Conservation (phyloP, 139 green algal species). For the Asterochloris erici region DNA sequence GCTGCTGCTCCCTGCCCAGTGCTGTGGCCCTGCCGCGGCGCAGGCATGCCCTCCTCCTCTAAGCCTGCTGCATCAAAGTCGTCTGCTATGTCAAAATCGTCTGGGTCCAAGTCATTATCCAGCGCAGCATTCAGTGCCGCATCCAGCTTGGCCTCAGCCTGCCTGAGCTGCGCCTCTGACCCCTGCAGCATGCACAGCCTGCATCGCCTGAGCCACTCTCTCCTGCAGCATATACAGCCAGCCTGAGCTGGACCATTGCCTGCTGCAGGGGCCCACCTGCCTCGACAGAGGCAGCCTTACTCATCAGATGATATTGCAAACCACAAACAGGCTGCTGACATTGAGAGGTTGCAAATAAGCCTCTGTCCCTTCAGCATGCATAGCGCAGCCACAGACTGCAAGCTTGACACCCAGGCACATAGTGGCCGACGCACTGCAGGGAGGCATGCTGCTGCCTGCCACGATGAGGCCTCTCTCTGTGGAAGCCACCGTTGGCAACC, state of each 20-base stretch:
- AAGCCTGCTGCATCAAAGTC: neutral
- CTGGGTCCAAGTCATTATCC: neutral
- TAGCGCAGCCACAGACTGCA: too few relatives aligned
- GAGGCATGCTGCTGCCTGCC: neutral
- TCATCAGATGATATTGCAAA: too few relatives aligned
- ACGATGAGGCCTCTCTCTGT: neutral
- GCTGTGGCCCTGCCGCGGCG: neutral
- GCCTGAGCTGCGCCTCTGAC: neutral
- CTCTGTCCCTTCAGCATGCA: too few relatives aligned
- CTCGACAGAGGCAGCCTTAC: too few relatives aligned
- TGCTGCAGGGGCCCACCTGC: too few relatives aligned
- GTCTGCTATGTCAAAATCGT: neutral
- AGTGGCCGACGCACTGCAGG: neutral
- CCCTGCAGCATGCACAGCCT: neutral
- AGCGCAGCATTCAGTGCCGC: neutral
- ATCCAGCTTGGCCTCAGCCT: constrained; percentile 1
- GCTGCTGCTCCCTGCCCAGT: neutral
- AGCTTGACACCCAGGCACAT: too few relatives aligned
- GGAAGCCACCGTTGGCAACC: neutral
- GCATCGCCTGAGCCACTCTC: neutral
- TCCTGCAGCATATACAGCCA: too few relatives aligned
- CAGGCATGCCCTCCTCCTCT: neutral
- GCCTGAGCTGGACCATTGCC: too few relatives aligned
- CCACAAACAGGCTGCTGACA: too few relatives aligned
- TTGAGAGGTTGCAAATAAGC: too few relatives aligned